Base-by-base conservation (phyloP, 2,329 filamentous ascomycete species). In the Colletotrichum viniferum region DNA sequence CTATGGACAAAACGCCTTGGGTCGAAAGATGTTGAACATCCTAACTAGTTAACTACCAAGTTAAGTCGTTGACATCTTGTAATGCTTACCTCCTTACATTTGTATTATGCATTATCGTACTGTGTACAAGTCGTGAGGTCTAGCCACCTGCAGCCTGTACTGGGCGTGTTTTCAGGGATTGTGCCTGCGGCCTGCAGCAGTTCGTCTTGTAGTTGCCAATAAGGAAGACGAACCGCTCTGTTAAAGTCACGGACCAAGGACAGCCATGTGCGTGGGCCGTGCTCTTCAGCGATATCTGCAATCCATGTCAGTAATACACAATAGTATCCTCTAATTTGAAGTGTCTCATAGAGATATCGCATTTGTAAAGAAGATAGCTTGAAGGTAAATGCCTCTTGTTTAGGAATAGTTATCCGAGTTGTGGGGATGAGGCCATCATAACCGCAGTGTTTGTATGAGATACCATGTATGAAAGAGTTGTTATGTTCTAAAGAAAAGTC, bases 1-100 rank as follows among this genome's bases (percentile, higher is more conserved):
- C 16, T 16, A 32, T 10, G 36, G 6, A 36, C 8, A 78, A 81
- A 13, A 82, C 77, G 7, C 81, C 81, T 18, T 38, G 43, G 24
- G 5, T 48, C n/a, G 43, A 21, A 48, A 4, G 43, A 48, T 48
- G 5, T 48, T 48, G n/a, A n/a, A 48, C 10, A 48, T 48, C 3
- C n/a, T 12, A 48, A 48, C 9, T 21, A 3, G 10, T 12, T 4
- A 48, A 21, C 18, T 21, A n/a, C 18, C 6, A 48, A 21, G 43
- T 48, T 12, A 48, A 48, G 43, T 48, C 43, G 43, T 48, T 48
- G 43, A 48, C 43, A 48, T 48, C 43, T 48, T 21, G n/a, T 48
- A 48, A 13, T 48, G 43, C 43, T 21, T 48, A 48, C 2, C 18
- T 48, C 43, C 10, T 48, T 48, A 48, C n/a, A 48, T n/a, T 21